Evolutionary conservation across 805 yeast species (phyloP).

Genomic region (Priceomyces fermenticarens): DNA sequence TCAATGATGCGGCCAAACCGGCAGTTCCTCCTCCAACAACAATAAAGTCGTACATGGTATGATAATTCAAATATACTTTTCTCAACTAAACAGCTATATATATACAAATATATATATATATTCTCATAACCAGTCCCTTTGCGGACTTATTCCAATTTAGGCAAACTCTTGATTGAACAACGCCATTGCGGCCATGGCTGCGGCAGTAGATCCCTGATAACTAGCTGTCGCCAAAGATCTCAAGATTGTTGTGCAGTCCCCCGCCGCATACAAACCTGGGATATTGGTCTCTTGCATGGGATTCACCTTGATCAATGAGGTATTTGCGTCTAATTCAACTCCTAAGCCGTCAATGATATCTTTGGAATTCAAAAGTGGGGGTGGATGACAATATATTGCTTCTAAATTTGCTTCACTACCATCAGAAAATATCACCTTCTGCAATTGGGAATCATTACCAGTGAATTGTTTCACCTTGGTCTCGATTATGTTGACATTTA

Average conservation of each 20-base stretch:
- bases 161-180: too few relatives aligned
- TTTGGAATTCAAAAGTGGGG: slow-evolving; percentile 3
- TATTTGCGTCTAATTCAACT: slow-evolving; percentile 1
- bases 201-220: slow-evolving; percentile 5
- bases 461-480: background rate
- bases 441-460: slow-evolving; percentile 2
- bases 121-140: too few relatives aligned
- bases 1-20: slow-evolving; percentile 11
- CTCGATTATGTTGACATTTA: slow-evolving; percentile 1
- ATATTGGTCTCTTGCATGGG: slow-evolving; percentile 6
- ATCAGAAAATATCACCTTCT: slow-evolving; percentile 3
- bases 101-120: too few relatives aligned
- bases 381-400: slow-evolving; percentile 4
- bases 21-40: slow-evolving; percentile 13
- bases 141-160: too few relatives aligned
- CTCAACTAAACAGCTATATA: too few relatives aligned
- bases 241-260: slow-evolving; percentile 5
- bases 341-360: slow-evolving; percentile 4
- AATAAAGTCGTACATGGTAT: slow-evolving; percentile 6
- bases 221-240: slow-evolving; percentile 10
- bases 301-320: slow-evolving; percentile 4
- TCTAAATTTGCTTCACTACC: background rate
- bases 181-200: background rate
- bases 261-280: slow-evolving; percentile 7
- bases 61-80: slow-evolving; percentile 1